These are phyloP conservation scores for Cyberlindnera maclurae DNA, from an alignment of 805 yeast species.

Conservation along the genomic window DNA sequence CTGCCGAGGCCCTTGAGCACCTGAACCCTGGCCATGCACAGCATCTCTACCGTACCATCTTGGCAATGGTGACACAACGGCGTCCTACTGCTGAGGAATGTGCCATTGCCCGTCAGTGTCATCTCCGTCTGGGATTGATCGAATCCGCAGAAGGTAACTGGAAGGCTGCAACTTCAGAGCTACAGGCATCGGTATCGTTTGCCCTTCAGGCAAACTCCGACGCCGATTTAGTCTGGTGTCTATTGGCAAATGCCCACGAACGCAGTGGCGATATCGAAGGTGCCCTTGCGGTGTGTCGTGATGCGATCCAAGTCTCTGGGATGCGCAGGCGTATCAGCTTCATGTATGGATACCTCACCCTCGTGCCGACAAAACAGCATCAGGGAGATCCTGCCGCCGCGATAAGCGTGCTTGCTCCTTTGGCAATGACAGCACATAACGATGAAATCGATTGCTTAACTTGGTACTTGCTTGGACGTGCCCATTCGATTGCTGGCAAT, in stretches of 20 bases:
- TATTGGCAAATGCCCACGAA: conserved; percentile 44
- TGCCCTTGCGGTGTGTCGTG: conserved; percentile 43
- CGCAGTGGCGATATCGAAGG: conserved; percentile 36
- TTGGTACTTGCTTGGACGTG: conserved; percentile 47
- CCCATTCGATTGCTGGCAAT: conserved; percentile 38
- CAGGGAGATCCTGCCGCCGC: conserved; percentile 29
- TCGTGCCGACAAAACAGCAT: conserved; percentile 28
- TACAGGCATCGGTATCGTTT: conserved; percentile 38
- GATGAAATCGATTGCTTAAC: conserved; percentile 44
- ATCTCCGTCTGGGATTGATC: conserved; percentile 50
- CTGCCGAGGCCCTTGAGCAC: conserved; percentile 42
- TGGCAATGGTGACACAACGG: conserved; percentile 29
- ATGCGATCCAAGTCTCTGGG: conserved; percentile 39
- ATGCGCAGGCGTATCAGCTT: conserved; percentile 38
- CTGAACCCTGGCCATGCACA: conserved; percentile 39
- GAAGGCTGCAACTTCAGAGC: conserved; percentile 42
- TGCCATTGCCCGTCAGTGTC: conserved; percentile 44
- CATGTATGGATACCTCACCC: conserved; percentile 44
- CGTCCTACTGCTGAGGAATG: conserved; percentile 28
- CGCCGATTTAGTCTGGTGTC: conserved; percentile 39
- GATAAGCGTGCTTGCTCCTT: conserved; percentile 25
- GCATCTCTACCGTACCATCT: conserved; percentile 38
- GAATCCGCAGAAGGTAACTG: conserved; percentile 44
- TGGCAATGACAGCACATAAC: conserved; percentile 7
- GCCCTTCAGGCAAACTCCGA: conserved; percentile 9